Percentiles rank a stretch among this genome's conserved stretches.
These are phyloP conservation scores for Pyrenochaeta sp. DNA, from an alignment of 2,329 filamentous ascomycete species.

Conservation along the genomic window DNA sequence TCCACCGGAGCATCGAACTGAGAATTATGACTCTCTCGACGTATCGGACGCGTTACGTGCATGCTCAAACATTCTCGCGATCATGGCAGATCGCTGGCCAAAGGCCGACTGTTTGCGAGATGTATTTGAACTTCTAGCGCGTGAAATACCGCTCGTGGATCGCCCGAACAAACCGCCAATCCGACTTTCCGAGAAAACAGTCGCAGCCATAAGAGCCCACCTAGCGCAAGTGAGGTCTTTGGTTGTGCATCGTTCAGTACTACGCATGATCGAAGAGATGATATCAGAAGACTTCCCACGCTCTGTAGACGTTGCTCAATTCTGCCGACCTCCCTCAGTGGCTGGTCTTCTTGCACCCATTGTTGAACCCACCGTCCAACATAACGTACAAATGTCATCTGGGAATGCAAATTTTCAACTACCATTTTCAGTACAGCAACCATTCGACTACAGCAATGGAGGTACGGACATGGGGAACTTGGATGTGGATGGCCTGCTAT, in stretches of 20 bases:
- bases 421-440: constrained; percentile 20
- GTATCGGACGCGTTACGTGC: constrained; percentile 48
- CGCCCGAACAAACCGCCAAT: constrained; percentile 20
- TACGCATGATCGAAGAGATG: constrained; percentile 33
- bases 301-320: neutral
- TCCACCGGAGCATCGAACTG: constrained; percentile 37
- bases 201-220: constrained; percentile 12
- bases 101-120: constrained; percentile 47
- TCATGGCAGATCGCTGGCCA: constrained; percentile 49
- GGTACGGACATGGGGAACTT: constrained; percentile 8
- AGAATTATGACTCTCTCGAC: constrained; percentile 33
- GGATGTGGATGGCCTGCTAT: constrained; percentile 15
- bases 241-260: constrained; percentile 25
- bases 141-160: constrained; percentile 29
- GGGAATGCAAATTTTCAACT: constrained; percentile 16
- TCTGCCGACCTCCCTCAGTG: constrained; percentile 8
- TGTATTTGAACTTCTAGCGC: constrained; percentile 45
- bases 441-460: constrained; percentile 7
- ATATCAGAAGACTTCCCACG: constrained; percentile 24
- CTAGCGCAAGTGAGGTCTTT: constrained; percentile 18
- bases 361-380: neutral
- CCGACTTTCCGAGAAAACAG: constrained; percentile 20
- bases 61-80: constrained; percentile 48
- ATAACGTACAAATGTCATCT: neutral
- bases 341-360: constrained; percentile 11